Conservation (phyloP, 208 protist species). For the Jaenimonas drosophilae region DNA sequence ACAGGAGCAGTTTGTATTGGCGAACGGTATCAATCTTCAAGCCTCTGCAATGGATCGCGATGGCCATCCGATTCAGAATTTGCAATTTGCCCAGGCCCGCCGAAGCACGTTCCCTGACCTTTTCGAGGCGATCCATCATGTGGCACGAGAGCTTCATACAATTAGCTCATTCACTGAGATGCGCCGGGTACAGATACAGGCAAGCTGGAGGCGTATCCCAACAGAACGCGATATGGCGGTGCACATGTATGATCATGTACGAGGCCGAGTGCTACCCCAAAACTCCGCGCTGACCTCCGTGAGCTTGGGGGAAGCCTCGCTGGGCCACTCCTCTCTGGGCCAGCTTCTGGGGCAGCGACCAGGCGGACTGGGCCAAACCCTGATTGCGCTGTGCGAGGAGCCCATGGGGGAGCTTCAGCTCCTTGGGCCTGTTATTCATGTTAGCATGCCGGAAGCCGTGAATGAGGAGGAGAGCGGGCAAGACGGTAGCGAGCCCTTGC, state of each 20-base stretch:
- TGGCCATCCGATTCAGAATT: neutral
- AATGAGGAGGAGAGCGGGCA: neutral
- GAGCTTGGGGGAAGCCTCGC: conserved; percentile 6
- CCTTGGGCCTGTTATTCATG: too few species aligned
- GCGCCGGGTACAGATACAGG: neutral
- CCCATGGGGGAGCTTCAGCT: conserved; percentile 26
- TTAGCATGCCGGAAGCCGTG: neutral
- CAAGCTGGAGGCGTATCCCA: too few species aligned
- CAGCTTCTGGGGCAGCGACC: neutral
- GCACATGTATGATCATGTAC: conserved; percentile 8
- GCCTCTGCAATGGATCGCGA: conserved; percentile 1
- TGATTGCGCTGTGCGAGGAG: conserved; percentile 25
- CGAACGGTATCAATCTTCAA: conserved; percentile 19
- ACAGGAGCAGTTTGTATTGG: conserved; percentile 17
- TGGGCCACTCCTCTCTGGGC: too few species aligned
- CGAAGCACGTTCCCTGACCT: too few species aligned
- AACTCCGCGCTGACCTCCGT: conserved; percentile 18
- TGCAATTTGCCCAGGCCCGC: too few species aligned
- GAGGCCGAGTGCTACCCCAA: conserved; percentile 15
- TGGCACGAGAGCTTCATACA: conserved; percentile 11
- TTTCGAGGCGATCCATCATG: conserved; percentile 21
- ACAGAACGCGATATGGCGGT: neutral
- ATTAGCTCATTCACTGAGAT: neutral
- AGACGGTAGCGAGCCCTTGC: conserved; percentile 18
- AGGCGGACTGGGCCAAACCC: conserved; percentile 2